Conservation (phyloP, 768 basidiomycete genomes). For the Leccinum rimulosum region DNA sequence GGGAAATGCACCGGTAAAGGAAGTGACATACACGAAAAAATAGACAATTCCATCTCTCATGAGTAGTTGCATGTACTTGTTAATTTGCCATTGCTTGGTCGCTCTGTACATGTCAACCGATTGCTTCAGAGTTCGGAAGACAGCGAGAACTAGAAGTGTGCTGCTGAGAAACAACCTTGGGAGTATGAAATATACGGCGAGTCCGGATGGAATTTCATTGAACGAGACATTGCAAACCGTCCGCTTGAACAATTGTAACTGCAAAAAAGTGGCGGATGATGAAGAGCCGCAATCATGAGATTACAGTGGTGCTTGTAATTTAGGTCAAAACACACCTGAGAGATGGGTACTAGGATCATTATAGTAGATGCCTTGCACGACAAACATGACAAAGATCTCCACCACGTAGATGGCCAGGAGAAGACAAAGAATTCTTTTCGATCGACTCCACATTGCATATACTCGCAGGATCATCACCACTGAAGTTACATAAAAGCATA, state of each 20-base stretch:
- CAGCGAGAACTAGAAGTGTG: background rate
- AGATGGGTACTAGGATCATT: constrained; percentile 2
- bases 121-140: background rate
- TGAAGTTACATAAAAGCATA: background rate
- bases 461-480: constrained; percentile 16
- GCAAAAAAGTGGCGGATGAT: background rate
- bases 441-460: constrained; percentile 12
- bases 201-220: background rate
- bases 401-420: constrained; percentile 3
- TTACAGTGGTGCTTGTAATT: background rate
- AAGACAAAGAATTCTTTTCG: constrained; percentile 2
- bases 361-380: constrained; percentile 2
- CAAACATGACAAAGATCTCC: background rate
- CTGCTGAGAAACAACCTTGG: background rate
- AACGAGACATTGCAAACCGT: background rate
- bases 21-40: constrained; percentile 9
- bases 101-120: constrained; percentile 1
- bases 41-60: constrained; percentile 6
- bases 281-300: background rate
- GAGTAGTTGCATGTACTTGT: constrained; percentile 5
- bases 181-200: background rate
- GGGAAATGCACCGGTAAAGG: background rate
- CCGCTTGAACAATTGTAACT: background rate
- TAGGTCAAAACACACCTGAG: background rate
- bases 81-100: constrained; percentile 10